Base-by-base conservation (phyloP, 1,284 basidiomycete species). In the Phlebopus sp. region DNA sequence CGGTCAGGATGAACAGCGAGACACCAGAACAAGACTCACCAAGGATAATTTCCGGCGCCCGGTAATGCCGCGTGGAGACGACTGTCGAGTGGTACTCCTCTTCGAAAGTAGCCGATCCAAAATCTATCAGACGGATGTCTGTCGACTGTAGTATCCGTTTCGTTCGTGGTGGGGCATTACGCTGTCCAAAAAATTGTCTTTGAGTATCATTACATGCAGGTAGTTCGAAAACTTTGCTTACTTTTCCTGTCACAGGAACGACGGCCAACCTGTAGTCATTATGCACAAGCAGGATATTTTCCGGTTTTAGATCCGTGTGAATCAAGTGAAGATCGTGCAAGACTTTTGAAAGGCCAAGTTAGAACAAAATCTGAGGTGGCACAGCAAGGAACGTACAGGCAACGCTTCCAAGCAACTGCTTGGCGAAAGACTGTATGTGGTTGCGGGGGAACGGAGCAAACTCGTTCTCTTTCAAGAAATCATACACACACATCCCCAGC, bases 41-140 rank as follows among this genome's bases (percentile, higher is more conserved):
- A 43, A 99, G 78, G 52, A 99, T 99, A 66, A 99, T 99, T 73
- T 99, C 97, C 1, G 97, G 97, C 14, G 97, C 97, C 52, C 97
- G 90, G 67, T 99, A 99, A 72, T 99, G 97, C 51, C 97, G 84
- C 15, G 97, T 99, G 31, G 90, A 96, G 34, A 99, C 97, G 15
- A 99, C 96, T 3, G 90, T 92, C 2, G 95, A 97, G 67, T 99
- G 97, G 67, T 99, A 99, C 69, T 99, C 97, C 60, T 92, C 85
- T 64, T 97, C 90, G 63, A 99, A 99, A 1, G 96, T 99, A 2
- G 97, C 97, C 40, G 92, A 96, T 42, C 97, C 95, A 73, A 99
- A 99, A 70, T 99, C 97, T 68, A 99, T 99, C 39, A 99, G 76
- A 31, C 91, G 90, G 56, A 99, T 98, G 47, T 96, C 92, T 8